phyloP scores from a whole-genome alignment of 139 green algal genomes.

The Chlorella sp. region DNA sequence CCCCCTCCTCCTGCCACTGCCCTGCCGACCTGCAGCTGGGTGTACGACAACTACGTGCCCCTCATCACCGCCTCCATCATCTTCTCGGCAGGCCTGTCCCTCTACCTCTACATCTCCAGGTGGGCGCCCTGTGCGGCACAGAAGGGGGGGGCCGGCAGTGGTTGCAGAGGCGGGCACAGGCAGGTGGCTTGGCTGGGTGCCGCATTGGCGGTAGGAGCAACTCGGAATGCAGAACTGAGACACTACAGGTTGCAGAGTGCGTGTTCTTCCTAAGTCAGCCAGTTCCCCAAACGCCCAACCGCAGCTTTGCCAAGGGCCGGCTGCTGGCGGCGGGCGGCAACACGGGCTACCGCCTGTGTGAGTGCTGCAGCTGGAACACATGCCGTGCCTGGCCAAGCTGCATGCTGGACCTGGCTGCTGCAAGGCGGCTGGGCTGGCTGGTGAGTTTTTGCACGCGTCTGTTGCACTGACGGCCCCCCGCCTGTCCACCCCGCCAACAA shows the following conservation, averaged over 20 bases:
- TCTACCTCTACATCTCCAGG: conserved; percentile 72
- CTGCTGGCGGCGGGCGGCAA: conserved; percentile 67
- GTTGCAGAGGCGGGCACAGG: background rate
- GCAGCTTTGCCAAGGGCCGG: conserved; percentile 10
- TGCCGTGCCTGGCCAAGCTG: too few species aligned
- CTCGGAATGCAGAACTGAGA: too few species aligned
- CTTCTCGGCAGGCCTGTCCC: conserved; percentile 65
- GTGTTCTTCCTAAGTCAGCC: too few species aligned
- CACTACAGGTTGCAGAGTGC: too few species aligned
- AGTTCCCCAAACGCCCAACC: background rate
- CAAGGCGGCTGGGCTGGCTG: too few species aligned
- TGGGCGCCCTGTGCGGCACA: background rate
- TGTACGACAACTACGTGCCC: conserved; percentile 82
- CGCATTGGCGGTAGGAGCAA: too few species aligned
- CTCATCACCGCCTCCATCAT: conserved; percentile 78
- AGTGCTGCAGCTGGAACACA: too few species aligned
- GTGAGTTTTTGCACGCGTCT: too few species aligned
- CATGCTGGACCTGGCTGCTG: too few species aligned
- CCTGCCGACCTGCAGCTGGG: conserved; percentile 57
- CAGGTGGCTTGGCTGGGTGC: background rate
- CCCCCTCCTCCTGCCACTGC: too few species aligned
- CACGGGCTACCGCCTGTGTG: conserved; percentile 59
- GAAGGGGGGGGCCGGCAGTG: background rate
- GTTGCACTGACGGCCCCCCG: too few species aligned
- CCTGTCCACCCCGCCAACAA: too few species aligned